phyloP scores from a whole-genome alignment of 176 grass and related monocot genomes.

The Zea mays region Zm-B73-REFERENCE-NAM-5.0 NC_050103.1:152529001-152529500 shows the following conservation, averaged over 20 bases:
- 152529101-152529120: constrained; percentile 5
- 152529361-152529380: too few relatives aligned
- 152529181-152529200: constrained; percentile 22
- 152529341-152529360: too few relatives aligned
- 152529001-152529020: too few relatives aligned
- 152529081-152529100: not conserved
- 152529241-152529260: not conserved
- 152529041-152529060: too few relatives aligned
- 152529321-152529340: not conserved
- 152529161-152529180: not conserved
- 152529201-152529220: not conserved
- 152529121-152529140: constrained; percentile 17
- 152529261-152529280: not conserved
- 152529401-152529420: too few relatives aligned
- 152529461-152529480: too few relatives aligned
- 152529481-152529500: too few relatives aligned
- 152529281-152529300: not conserved
- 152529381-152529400: too few relatives aligned
- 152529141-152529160: constrained; percentile 26
- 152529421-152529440: too few relatives aligned
- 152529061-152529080: too few relatives aligned
- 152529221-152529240: not conserved
- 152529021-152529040: too few relatives aligned
- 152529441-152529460: too few relatives aligned
- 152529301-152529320: not conserved